Conservation (phyloP, 225 moss, liverwort and hornwort species). For the Marchantia polymorpha region DNA sequence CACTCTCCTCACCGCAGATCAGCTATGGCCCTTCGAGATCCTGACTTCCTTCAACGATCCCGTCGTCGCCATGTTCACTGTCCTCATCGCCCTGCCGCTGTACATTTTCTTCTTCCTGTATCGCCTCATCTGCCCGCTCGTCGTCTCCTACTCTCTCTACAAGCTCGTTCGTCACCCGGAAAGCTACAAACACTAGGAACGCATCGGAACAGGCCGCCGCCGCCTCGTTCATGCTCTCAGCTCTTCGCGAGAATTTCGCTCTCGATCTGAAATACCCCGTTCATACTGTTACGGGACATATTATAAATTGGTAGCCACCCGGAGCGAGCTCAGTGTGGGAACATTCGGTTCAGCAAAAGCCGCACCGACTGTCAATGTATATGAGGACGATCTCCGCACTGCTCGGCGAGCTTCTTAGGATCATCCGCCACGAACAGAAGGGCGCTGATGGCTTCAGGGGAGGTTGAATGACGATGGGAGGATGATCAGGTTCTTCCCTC, state of each 20-base stretch:
- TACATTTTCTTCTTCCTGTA: constrained; percentile 24
- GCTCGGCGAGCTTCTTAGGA: background rate
- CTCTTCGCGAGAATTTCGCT: background rate
- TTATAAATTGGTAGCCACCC: background rate
- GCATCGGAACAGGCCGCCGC: too few species aligned
- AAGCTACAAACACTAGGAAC: background rate
- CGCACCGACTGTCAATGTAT: background rate
- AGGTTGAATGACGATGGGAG: background rate
- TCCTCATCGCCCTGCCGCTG: constrained; percentile 7
- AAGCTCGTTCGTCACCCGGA: constrained; percentile 24
- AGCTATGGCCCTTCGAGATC: constrained; percentile 23
- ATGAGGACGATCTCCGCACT: background rate
- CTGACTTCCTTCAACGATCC: constrained; percentile 15
- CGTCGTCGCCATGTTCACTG: constrained; percentile 10
- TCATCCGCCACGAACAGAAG: background rate
- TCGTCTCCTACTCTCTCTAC: constrained; percentile 22
- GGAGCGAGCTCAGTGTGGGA: background rate
- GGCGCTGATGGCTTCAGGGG: background rate
- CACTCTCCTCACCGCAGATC: constrained; percentile 5
- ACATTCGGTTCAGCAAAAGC: background rate
- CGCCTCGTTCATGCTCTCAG: too few species aligned
- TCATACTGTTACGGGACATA: background rate
- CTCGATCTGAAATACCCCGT: background rate
- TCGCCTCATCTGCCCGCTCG: constrained; percentile 16
- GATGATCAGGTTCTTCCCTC: background rate